Conservation (phyloP, 2,329 filamentous ascomycete species). For the Fusarium sp. region DNA sequence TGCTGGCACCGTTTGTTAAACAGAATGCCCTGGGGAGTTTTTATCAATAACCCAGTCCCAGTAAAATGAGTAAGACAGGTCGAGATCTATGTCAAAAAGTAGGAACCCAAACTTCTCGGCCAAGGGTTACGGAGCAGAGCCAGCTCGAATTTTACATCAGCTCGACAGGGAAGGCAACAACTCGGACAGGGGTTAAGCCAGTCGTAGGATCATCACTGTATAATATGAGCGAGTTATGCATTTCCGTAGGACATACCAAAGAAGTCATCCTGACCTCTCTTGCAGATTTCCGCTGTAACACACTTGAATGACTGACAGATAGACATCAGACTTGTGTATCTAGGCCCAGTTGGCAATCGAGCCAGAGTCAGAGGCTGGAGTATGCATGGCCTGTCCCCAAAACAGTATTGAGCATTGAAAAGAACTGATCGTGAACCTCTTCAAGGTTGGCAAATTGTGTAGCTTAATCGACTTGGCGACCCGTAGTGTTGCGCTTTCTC, state of each 20-base stretch:
- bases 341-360: neutral
- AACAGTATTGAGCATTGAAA: neutral
- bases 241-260: neutral
- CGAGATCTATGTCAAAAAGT: neutral
- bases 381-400: neutral
- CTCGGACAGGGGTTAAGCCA: neutral
- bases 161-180: neutral
- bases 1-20: neutral
- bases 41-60: neutral
- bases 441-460: neutral
- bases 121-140: neutral
- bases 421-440: neutral
- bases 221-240: neutral
- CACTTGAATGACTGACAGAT: neutral
- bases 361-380: neutral
- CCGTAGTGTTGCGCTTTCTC: fast-evolving
- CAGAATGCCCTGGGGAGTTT: neutral
- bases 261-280: neutral
- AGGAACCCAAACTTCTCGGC: neutral
- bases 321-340: neutral
- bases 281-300: neutral
- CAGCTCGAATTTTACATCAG: neutral
- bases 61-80: neutral
- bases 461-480: neutral
- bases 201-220: neutral